phyloP scores from a whole-genome alignment of 2,329 filamentous ascomycete genomes.

The Epichloe typhina region DNA sequence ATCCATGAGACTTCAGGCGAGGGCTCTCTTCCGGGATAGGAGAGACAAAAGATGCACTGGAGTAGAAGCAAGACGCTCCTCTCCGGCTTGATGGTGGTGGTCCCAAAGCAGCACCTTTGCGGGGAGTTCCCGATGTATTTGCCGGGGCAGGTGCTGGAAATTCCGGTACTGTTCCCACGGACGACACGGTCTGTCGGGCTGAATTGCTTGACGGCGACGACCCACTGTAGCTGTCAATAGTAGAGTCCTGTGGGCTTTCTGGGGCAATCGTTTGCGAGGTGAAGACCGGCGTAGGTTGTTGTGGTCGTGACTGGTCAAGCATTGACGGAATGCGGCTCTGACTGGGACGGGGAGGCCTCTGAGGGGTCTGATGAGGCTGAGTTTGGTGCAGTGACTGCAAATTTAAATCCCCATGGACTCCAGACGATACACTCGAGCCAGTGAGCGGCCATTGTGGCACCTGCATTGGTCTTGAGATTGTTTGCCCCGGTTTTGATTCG shows the following conservation, averaged over 20 bases:
- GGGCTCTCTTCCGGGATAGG: slow-evolving; percentile 63
- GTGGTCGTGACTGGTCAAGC: slow-evolving; percentile 39
- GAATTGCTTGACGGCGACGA: slow-evolving; percentile 35
- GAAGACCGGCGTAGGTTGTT: slow-evolving; percentile 43
- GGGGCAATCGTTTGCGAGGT: slow-evolving; percentile 17
- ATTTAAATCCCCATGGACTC: slow-evolving; percentile 20
- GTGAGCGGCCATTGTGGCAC: slow-evolving; percentile 42
- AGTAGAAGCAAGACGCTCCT: slow-evolving; percentile 52
- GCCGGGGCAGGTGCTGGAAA: slow-evolving; percentile 32
- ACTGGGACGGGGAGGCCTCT: slow-evolving; percentile 47
- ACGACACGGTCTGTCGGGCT: slow-evolving; percentile 38
- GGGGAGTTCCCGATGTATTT: slow-evolving; percentile 16
- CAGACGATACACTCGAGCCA: slow-evolving; percentile 23
- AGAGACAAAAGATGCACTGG: slow-evolving; percentile 53
- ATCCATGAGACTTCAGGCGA: slow-evolving; percentile 43
- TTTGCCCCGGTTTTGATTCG: slow-evolving; percentile 11
- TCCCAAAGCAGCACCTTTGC: slow-evolving; percentile 41
- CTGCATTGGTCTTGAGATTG: slow-evolving; percentile 39
- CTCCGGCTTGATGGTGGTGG: slow-evolving; percentile 48
- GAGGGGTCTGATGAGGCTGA: slow-evolving; percentile 35
- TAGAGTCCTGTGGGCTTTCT: slow-evolving; percentile 19
- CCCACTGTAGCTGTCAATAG: slow-evolving; percentile 21
- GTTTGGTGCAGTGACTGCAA: slow-evolving; percentile 39
- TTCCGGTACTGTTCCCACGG: slow-evolving; percentile 44
- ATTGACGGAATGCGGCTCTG: slow-evolving; percentile 45